Evolutionary conservation across 257 asterid species (phyloP).

Genomic region (Osmanthus fragrans): DNA sequence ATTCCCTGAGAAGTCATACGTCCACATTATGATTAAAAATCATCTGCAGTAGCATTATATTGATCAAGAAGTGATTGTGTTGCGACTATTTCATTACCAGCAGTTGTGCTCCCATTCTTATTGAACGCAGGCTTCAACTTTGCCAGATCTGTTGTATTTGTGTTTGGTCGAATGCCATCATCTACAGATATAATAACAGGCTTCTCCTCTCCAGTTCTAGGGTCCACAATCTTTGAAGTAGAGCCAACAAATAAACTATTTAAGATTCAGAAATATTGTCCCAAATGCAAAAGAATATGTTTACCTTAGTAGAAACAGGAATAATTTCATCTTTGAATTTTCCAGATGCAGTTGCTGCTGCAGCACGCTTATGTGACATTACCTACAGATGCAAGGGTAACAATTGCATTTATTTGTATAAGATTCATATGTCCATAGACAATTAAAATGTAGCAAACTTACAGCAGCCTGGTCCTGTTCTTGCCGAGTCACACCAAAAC

Average conservation of each 20-base stretch:
- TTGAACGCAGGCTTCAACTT: slow-evolving; percentile 92
- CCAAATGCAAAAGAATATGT: neutral
- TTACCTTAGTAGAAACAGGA: slow-evolving; percentile 83
- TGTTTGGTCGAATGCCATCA: slow-evolving; percentile 83
- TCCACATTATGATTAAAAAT: slow-evolving; percentile 6
- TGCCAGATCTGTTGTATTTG: slow-evolving; percentile 66
- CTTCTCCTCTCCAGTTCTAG: slow-evolving; percentile 65
- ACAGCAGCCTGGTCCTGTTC: slow-evolving; percentile 97
- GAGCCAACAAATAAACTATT: slow-evolving; percentile 12
- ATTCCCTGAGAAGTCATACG: slow-evolving; percentile 49
- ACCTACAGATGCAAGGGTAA: slow-evolving; percentile 47
- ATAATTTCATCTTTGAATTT: slow-evolving; percentile 86
- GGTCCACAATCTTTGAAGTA: slow-evolving; percentile 64
- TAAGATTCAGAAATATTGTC: neutral
- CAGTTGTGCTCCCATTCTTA: slow-evolving; percentile 83
- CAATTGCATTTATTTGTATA: neutral
- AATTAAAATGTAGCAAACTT: slow-evolving; percentile 28
- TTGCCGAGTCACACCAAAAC: slow-evolving; percentile 80
- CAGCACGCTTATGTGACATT: slow-evolving; percentile 83
- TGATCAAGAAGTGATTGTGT: neutral
- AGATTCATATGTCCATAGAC: neutral
- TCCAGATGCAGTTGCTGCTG: slow-evolving; percentile 80
- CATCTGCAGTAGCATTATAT: neutral
- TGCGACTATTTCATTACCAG: slow-evolving; percentile 49
- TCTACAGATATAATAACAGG: slow-evolving; percentile 66